Evolutionary conservation across 805 yeast species (phyloP).

Genomic region (Suhomyces sp.): DNA sequence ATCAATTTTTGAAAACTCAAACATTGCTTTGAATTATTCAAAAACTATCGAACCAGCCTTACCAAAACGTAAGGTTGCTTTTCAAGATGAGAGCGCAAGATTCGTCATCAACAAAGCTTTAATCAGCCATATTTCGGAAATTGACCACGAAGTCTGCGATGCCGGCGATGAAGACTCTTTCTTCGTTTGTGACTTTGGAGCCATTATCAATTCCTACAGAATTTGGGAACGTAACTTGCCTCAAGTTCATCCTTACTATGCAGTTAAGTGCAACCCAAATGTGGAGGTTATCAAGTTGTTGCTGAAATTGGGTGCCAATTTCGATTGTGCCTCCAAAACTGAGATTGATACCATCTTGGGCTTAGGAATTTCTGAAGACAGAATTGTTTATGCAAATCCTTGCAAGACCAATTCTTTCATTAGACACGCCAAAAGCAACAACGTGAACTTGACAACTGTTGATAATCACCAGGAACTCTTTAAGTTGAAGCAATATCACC

Average conservation of each 20-base stretch:
- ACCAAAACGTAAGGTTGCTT: background rate
- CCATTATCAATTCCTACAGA: constrained; percentile 58
- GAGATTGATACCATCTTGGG: constrained; percentile 71
- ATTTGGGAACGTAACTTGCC: constrained; percentile 71
- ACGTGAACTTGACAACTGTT: constrained; percentile 76
- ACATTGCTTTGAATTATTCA: too few species aligned
- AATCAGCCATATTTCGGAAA: constrained; percentile 34
- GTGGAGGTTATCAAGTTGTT: constrained; percentile 55
- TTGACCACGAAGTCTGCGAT: constrained; percentile 58
- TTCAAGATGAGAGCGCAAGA: too few species aligned
- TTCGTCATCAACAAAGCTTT: constrained; percentile 30
- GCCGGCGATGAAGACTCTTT: constrained; percentile 85
- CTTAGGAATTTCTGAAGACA: constrained; percentile 60
- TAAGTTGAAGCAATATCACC: constrained; percentile 69
- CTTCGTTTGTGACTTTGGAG: constrained; percentile 82
- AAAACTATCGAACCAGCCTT: too few species aligned
- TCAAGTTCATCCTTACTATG: constrained; percentile 81
- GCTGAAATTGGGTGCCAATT: constrained; percentile 64
- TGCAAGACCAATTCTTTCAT: constrained; percentile 85
- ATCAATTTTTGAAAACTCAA: constrained; percentile 6
- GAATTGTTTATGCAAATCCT: constrained; percentile 90
- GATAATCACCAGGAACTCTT: constrained; percentile 83
- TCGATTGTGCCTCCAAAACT: constrained; percentile 89
- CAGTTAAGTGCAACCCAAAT: constrained; percentile 91
- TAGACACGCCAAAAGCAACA: constrained; percentile 59